A percentile compares a stretch with the other conserved stretches of the same genome.
Evolutionary conservation across 352 stramenopile species (phyloP).

Genomic region (Sclerospora graminicola): DNA sequence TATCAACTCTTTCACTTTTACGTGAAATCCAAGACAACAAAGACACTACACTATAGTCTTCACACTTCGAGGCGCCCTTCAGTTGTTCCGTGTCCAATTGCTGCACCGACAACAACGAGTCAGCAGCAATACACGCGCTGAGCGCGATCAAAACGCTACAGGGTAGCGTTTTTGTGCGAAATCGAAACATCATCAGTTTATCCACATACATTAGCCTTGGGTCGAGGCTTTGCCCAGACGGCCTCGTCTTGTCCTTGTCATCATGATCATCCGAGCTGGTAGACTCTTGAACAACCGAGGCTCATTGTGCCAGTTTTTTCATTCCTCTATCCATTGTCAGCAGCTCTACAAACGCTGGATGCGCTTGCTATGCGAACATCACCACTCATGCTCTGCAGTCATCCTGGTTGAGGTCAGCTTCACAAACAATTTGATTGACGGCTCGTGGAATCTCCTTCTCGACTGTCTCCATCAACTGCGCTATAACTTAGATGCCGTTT

Average conservation of each 20-base stretch:
- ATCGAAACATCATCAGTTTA: slow-evolving; percentile 22
- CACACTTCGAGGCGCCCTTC: too few species aligned
- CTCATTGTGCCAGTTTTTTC: slow-evolving; percentile 77
- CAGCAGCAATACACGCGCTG: not conserved
- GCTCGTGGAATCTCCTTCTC: slow-evolving; percentile 74
- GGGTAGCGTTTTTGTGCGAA: too few species aligned
- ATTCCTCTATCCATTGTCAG: slow-evolving; percentile 81
- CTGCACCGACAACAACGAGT: too few species aligned
- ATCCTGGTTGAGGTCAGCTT: slow-evolving; percentile 66
- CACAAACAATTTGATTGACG: slow-evolving; percentile 76
- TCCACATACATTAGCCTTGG: slow-evolving; percentile 53
- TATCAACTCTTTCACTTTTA: too few species aligned
- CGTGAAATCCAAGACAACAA: too few species aligned
- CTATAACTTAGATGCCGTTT: slow-evolving; percentile 43
- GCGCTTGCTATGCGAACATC: slow-evolving; percentile 67
- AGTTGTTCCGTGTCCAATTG: too few species aligned
- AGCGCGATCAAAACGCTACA: not conserved
- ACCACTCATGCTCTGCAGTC: slow-evolving; percentile 79
- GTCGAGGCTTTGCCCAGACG: slow-evolving; percentile 23
- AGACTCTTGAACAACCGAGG: slow-evolving; percentile 39
- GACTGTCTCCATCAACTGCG: slow-evolving; percentile 64
- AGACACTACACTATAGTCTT: too few species aligned
- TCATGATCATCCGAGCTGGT: slow-evolving; percentile 14
- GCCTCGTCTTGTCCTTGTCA: slow-evolving; percentile 19
- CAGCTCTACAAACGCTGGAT: slow-evolving; percentile 75